Percentiles rank a stretch among this genome's conserved stretches.
Conservation (phyloP, 2,329 filamentous ascomycete species). For the Epichloe elymi region DNA sequence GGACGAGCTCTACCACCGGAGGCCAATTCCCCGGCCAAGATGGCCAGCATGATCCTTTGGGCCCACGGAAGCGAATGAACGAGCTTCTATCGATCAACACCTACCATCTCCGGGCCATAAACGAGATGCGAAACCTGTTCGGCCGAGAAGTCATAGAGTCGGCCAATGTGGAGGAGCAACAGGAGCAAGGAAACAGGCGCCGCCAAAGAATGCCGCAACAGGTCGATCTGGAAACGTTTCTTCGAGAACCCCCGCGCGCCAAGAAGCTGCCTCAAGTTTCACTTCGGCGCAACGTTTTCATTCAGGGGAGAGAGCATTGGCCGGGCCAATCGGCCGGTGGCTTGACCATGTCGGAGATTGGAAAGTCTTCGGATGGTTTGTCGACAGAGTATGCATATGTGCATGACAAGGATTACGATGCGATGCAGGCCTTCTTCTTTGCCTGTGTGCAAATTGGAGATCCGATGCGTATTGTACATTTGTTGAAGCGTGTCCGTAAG, state of each 20-base stretch:
- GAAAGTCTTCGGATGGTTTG: constrained; percentile 33
- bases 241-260: constrained; percentile 38
- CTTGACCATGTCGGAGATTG: constrained; percentile 59
- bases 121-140: constrained; percentile 69
- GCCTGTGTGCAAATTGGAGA: constrained; percentile 71
- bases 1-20: neutral
- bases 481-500: constrained; percentile 38
- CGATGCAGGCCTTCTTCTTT: constrained; percentile 64
- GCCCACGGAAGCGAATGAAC: constrained; percentile 16
- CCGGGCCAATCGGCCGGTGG: constrained; percentile 67
- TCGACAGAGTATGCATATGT: constrained; percentile 61
- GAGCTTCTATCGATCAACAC: constrained; percentile 40
- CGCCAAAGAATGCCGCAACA: constrained; percentile 28
- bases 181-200: constrained; percentile 24
- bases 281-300: constrained; percentile 66
- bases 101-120: constrained; percentile 67
- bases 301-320: constrained; percentile 81
- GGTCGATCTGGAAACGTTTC: constrained; percentile 43
- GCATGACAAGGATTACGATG: constrained; percentile 62
- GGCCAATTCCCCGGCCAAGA: constrained; percentile 1
- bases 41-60: constrained; percentile 7
- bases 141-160: constrained; percentile 44
- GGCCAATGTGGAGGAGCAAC: constrained; percentile 35
- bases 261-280: constrained; percentile 58
- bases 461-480: constrained; percentile 65